A percentile compares a stretch with the other conserved stretches of the same genome.
Conservation (phyloP, 495 filamentous ascomycete species). For the Penicillium crystallinum region DNA sequence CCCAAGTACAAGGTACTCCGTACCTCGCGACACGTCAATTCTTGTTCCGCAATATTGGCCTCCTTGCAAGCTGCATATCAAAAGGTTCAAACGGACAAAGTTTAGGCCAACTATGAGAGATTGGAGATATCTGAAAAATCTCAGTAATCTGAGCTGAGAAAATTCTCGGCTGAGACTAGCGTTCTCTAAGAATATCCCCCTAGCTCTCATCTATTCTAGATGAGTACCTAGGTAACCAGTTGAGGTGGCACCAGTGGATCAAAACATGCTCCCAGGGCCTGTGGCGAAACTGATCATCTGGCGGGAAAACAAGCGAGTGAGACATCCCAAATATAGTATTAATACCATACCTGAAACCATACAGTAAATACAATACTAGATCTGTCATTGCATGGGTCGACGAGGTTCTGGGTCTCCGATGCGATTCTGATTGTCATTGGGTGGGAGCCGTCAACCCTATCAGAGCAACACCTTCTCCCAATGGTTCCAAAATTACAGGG, state of each 20-base stretch:
- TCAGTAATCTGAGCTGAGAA: neutral
- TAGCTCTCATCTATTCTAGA: too few relatives aligned
- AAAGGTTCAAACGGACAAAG: neutral
- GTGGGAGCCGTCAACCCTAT: neutral
- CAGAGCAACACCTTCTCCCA: neutral
- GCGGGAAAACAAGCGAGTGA: neutral
- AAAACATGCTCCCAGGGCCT: neutral
- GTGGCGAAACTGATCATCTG: constrained; percentile 7
- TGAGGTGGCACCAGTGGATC: constrained; percentile 1
- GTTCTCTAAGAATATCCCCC: too few relatives aligned
- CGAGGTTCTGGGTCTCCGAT: neutral
- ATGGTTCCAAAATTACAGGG: neutral
- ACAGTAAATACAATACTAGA: neutral
- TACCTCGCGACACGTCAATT: neutral
- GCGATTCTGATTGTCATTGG: neutral
- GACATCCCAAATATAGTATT: constrained; percentile 8
- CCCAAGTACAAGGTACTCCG: neutral
- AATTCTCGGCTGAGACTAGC: neutral
- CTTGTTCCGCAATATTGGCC: neutral
- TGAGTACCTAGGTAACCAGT: too few relatives aligned
- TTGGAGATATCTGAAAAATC: neutral
- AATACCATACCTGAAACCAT: neutral
- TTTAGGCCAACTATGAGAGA: neutral
- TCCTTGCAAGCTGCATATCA: constrained; percentile 3
- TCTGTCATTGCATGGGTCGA: neutral